Base-by-base conservation (phyloP, 2,329 filamentous ascomycete species). In the Trichoderma semiorbis region DNA sequence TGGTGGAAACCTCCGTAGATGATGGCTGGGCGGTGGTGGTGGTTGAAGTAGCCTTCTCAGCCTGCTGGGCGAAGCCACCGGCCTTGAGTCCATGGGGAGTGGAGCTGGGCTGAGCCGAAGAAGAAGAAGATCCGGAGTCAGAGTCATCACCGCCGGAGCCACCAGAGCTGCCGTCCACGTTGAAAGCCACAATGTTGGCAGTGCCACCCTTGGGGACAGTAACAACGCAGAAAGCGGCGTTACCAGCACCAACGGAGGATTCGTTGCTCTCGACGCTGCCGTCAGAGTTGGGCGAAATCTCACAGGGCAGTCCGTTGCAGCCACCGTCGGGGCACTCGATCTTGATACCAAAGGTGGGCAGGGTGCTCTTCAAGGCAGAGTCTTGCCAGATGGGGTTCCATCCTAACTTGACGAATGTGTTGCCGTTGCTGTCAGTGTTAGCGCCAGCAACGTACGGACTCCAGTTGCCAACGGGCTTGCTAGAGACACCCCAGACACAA, bases 271-370 rank as follows among this genome's bases (percentile, higher is more conserved):
- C 84, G 71, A 94, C 88, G 55, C 86, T 85, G 67, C 89, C 89
- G 69, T 90, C 84, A 63, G 87, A 83, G 28, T 84, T 82, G 7
- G 91, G 89, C 75, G 93, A 87, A 75, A 94, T 93, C 73, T 85
- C 85, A 83, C 93, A 95, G 10, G 92, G 92, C n/a, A 92, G 82
- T 16, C 92, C 92, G 76, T 90, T 90, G 83, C 93, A 95, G 71
- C 85, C 83, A 28, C 85, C 86, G 36, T 86, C 85, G 7, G 87
- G 85, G 79, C 93, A 95, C 77, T 90, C 88, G 75, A 95, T 89
- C 79, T 89, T 89, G 69, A 94, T 80, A 74, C 92, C 92, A 75
- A 88, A 95, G 7, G 83, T 85, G 7, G 92, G 92, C 74, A 87
- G 86, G 24, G 83, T 85, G 74, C 85, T 82, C 61, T 85, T 84